Base-by-base conservation (phyloP, 176 grass and related monocot genomes). In the Themeda triandra region DNA sequence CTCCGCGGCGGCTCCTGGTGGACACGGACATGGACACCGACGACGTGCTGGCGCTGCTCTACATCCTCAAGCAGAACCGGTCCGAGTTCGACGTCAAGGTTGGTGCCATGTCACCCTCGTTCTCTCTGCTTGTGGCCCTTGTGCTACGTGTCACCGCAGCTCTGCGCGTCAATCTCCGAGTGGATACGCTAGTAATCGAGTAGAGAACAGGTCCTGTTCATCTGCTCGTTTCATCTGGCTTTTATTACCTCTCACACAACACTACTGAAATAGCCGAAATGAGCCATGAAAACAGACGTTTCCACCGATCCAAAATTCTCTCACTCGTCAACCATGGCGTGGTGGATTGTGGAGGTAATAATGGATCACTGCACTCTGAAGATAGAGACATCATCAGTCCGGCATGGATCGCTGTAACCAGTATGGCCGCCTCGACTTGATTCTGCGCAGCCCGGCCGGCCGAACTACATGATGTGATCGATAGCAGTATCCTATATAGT, bases 21-120 rank as follows among this genome's bases (percentile, higher is more conserved):
- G 95, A 98, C 82, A 95, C 95, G 27, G 95, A 98, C 73, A 86
- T 95, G 71, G 92, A 98, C 65, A 95, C 93, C 3, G 96, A 98
- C 37, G 96, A 98, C 71, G 10, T 98, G 71, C 76, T 98, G 2
- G 96, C 89, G 35, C 83, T 98, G 62, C 71, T 95, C 12, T 98
- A 98, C 86, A 9, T 98, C 67, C 84, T 98, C n/a, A 98, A 95
- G 80, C 96, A 98, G 37, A 90, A 93, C 60, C 85, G 63, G 18
- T 90, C 90, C 12, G 88, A 92, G 88, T 86, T 94, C 42, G 92
- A 87, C 63, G 73, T 94, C 88, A 85, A 94, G 92, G 94, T 94
- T 39, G 58, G 78, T 77, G 49, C 60, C 68, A 45, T 25, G 60
- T 18, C 29, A 30, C 4, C 4, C 58, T 63, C n/a, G n/a, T n/a